phyloP scores from a whole-genome alignment of 805 yeast species.

The Naumovozyma baii region DNA sequence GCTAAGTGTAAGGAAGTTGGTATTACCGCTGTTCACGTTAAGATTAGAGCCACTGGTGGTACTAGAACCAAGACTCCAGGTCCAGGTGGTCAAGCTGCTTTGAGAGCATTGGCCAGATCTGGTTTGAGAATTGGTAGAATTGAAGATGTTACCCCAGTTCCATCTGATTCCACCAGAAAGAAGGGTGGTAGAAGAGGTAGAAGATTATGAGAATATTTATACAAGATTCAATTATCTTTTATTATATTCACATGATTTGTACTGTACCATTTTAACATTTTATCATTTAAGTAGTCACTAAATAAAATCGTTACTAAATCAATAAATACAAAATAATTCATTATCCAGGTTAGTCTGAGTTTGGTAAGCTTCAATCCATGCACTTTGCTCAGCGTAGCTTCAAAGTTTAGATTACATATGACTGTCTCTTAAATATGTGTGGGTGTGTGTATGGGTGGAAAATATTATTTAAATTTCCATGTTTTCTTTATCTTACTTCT shows the following conservation, averaged over 20 bases:
- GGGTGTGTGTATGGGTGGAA: no score
- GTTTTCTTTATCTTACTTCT: no score
- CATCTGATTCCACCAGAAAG: constrained; percentile 99
- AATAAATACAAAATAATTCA: background rate
- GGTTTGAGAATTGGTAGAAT: constrained; percentile 99
- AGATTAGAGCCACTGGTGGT: constrained; percentile 99
- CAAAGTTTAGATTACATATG: no score
- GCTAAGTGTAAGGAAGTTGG: constrained; percentile 99
- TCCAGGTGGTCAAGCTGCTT: constrained; percentile 99
- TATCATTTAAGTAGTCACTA: background rate
- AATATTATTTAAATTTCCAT: no score
- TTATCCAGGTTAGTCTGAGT: no score
- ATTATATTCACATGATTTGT: no score
- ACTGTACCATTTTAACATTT: no score
- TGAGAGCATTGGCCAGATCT: constrained; percentile 98
- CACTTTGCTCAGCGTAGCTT: no score
- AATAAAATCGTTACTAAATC: background rate
- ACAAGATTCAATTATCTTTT: no score
- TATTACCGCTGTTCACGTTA: constrained; percentile 98
- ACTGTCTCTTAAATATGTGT: no score
- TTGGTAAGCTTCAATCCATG: background rate
- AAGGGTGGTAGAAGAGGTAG: constrained; percentile 99
- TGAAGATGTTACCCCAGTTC: constrained; percentile 99
- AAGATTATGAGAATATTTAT: constrained; percentile 76
- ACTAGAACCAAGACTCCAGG: constrained; percentile 99